phyloP scores from a whole-genome alignment of 1,284 basidiomycete species.

The Cryptococcus jaspeensis region DNA sequence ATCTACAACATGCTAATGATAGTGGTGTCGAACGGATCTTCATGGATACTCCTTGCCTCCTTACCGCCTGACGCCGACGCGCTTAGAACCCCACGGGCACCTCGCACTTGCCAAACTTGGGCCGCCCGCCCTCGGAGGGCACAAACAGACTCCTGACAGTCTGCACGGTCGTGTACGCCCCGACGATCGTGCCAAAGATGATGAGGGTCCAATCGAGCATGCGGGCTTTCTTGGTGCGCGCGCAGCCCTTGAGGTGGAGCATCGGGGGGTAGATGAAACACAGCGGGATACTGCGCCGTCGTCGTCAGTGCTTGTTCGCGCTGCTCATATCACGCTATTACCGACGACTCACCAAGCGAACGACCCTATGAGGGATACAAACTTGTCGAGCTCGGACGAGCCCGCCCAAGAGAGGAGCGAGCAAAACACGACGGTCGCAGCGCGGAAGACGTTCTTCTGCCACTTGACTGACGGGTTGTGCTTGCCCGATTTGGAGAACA shows the following conservation, averaged over 20 bases:
- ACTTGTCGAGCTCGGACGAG: constrained; percentile 91
- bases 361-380: constrained; percentile 89
- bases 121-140: constrained; percentile 20
- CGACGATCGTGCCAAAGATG: constrained; percentile 77
- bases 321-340: constrained; percentile 1
- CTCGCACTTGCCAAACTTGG: constrained; percentile 44
- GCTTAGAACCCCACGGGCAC: constrained; percentile 20
- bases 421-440: constrained; percentile 70
- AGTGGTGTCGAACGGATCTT: too few relatives aligned
- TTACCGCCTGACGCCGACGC: not conserved
- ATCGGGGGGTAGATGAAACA: constrained; percentile 94
- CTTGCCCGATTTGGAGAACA: constrained; percentile 84
- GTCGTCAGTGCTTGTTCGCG: constrained; percentile 3
- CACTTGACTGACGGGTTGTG: constrained; percentile 58
- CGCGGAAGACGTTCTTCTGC: constrained; percentile 91
- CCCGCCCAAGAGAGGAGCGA: constrained; percentile 77
- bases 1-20: too few relatives aligned
- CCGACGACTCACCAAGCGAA: constrained; percentile 83
- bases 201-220: constrained; percentile 73
- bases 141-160: constrained; percentile 45
- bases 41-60: too few relatives aligned
- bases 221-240: constrained; percentile 70
- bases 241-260: constrained; percentile 86
- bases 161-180: constrained; percentile 66
- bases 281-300: constrained; percentile 69